Percentiles rank a stretch among this genome's conserved stretches.
Evolutionary conservation across 495 filamentous ascomycete species (phyloP).

Genomic region (Physcia stellaris): DNA sequence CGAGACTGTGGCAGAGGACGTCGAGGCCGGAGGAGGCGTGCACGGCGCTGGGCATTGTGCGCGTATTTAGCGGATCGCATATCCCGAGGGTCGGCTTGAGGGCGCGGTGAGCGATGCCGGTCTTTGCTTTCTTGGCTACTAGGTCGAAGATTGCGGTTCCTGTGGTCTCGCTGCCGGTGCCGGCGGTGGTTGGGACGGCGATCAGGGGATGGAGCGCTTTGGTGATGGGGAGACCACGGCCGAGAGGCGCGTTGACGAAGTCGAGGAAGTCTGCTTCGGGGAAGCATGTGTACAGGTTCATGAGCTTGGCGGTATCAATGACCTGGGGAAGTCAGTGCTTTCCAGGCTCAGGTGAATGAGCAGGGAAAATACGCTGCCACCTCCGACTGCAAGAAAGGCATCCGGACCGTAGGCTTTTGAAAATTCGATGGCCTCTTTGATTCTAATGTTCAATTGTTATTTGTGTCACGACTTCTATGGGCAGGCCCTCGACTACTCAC

Average conservation of each 20-base stretch:
- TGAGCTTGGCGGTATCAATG: constrained; percentile 95
- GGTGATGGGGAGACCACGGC: constrained; percentile 71
- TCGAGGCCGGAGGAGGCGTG: constrained; percentile 81
- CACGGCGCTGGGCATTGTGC: constrained; percentile 87
- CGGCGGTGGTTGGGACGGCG: constrained; percentile 89
- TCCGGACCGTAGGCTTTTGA: constrained; percentile 66
- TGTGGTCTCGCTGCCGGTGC: constrained; percentile 90
- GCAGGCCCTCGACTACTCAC: constrained; percentile 29
- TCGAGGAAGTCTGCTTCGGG: constrained; percentile 86
- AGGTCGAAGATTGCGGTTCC: constrained; percentile 97
- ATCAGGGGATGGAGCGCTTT: constrained; percentile 71
- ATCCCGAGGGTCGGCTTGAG: constrained; percentile 93
- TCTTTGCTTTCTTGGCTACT: constrained; percentile 76
- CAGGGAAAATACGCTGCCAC: constrained; percentile 21
- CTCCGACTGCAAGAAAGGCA: constrained; percentile 84
- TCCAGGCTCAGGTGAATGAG: neutral
- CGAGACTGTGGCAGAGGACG: constrained; percentile 84
- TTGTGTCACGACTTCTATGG: neutral
- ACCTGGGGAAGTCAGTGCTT: constrained; percentile 29
- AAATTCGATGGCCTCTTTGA: constrained; percentile 79
- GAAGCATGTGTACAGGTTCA: constrained; percentile 88
- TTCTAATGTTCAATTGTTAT: constrained; percentile 26
- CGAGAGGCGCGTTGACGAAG: constrained; percentile 93
- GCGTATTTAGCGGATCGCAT: constrained; percentile 89
- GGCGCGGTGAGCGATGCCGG: constrained; percentile 85